These are phyloP conservation scores for Diaporthe humulicola DNA, from an alignment of 2,329 filamentous ascomycete species.

Conservation along the genomic window DNA sequence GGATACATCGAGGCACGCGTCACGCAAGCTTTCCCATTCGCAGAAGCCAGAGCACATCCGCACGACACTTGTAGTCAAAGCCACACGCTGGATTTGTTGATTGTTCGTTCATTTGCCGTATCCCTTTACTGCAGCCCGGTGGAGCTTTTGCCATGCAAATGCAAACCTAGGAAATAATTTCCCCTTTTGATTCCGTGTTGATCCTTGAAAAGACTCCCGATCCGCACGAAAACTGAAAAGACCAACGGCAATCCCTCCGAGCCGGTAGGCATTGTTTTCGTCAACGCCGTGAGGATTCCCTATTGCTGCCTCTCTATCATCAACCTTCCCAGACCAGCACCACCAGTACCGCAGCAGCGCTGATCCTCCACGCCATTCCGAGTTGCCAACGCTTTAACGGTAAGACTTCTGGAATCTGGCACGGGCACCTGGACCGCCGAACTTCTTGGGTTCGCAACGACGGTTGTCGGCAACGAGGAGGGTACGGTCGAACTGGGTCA, in stretches of 20 bases:
- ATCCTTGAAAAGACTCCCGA: constrained; percentile 45
- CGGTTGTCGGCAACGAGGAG: constrained; percentile 99
- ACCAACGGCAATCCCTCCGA: constrained; percentile 39
- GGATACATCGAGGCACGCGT: neutral
- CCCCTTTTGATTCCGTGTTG: constrained; percentile 45
- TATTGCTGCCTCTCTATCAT: constrained; percentile 32
- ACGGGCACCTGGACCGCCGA: constrained; percentile 92
- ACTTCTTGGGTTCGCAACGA: constrained; percentile 99
- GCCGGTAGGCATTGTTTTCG: constrained; percentile 29
- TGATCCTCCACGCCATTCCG: constrained; percentile 40
- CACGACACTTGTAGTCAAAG: constrained; percentile 6
- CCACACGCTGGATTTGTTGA: constrained; percentile 50
- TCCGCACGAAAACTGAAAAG: constrained; percentile 43
- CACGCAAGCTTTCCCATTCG: neutral
- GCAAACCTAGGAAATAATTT: constrained; percentile 57
- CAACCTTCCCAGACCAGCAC: constrained; percentile 43
- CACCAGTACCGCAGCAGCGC: constrained; percentile 43
- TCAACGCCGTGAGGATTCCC: constrained; percentile 38
- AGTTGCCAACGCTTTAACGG: constrained; percentile 75
- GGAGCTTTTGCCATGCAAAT: constrained; percentile 62
- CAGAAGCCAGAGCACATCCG: neutral
- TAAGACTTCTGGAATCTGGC: constrained; percentile 99
- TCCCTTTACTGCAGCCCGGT: constrained; percentile 63
- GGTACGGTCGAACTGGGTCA: constrained; percentile 78
- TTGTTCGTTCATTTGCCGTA: constrained; percentile 64